These are phyloP conservation scores for Paxillus involutus DNA, from an alignment of 768 basidiomycete species.

Conservation along the genomic window DNA sequence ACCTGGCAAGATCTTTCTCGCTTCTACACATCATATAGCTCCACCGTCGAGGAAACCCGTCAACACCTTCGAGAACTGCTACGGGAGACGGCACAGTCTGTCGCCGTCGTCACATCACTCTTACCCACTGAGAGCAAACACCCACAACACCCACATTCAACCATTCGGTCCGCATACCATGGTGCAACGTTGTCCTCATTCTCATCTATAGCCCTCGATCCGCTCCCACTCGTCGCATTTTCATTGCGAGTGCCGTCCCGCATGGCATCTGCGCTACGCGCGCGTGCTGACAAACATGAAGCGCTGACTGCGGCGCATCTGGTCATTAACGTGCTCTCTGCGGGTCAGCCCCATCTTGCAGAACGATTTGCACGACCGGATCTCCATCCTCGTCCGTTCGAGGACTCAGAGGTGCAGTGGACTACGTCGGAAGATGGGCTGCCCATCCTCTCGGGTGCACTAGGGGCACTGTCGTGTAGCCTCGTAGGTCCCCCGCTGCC, in stretches of 20 bases:
- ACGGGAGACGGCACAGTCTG: conserved; percentile 80
- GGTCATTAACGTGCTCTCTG: conserved; percentile 80
- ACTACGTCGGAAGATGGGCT: conserved; percentile 50
- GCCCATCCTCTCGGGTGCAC: conserved; percentile 54
- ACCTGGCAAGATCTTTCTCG: background rate
- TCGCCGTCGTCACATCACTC: conserved; percentile 78
- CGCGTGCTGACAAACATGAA: conserved; percentile 13
- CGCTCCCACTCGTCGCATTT: conserved; percentile 85
- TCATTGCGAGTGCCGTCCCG: conserved; percentile 87
- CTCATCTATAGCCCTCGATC: conserved; percentile 87
- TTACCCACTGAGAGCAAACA: conserved; percentile 35
- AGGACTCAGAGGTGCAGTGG: conserved; percentile 34
- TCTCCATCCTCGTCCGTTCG: conserved; percentile 62
- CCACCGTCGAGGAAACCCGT: conserved; percentile 13
- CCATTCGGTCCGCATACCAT: conserved; percentile 47
- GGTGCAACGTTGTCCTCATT: conserved; percentile 95
- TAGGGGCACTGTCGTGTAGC: conserved; percentile 75
- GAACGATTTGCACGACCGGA: conserved; percentile 73
- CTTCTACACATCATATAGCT: conserved; percentile 2
- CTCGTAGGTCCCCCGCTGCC: conserved; percentile 62
- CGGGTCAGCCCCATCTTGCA: conserved; percentile 61
- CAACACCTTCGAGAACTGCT: conserved; percentile 52
- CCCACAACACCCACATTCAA: background rate
- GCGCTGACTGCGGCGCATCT: conserved; percentile 44
- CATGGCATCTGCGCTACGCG: conserved; percentile 65